Evolutionary conservation across 257 asterid genomes (phyloP).

Genomic region (Nicotiana undulata): DNA sequence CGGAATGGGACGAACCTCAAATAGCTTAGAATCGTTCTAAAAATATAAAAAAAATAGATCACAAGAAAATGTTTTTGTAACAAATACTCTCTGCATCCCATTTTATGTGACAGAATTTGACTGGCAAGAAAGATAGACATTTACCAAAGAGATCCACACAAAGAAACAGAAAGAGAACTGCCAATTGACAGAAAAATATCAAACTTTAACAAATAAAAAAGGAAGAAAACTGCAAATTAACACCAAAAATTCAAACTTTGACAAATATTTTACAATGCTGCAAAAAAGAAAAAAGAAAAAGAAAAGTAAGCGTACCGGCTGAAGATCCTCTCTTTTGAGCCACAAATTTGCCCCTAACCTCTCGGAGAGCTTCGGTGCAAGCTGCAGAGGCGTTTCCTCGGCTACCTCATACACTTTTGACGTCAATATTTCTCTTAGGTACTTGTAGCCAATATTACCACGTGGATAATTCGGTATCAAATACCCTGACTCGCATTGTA

Average conservation of each 20-base stretch:
- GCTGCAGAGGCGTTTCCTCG: constrained; percentile 69
- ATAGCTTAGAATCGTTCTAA: neutral
- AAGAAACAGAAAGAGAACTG: too few species aligned
- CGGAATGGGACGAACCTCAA: neutral
- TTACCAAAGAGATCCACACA: too few species aligned
- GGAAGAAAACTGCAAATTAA: too few species aligned
- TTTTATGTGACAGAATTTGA: too few species aligned
- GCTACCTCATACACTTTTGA: constrained; percentile 93
- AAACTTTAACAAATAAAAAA: too few species aligned
- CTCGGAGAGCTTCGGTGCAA: constrained; percentile 61
- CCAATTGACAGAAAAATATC: too few species aligned
- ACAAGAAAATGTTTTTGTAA: neutral
- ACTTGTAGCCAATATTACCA: constrained; percentile 36
- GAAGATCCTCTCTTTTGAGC: constrained; percentile 91
- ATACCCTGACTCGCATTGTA: constrained; percentile 39
- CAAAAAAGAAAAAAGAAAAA: neutral
- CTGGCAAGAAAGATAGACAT: too few species aligned
- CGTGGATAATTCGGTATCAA: constrained; percentile 33
- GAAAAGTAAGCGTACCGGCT: constrained; percentile 43
- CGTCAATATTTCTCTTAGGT: constrained; percentile 63
- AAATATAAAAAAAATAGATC: neutral
- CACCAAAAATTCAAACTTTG: neutral
- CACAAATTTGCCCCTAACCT: constrained; percentile 65
- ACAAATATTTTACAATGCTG: neutral
- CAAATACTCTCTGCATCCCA: neutral